phyloP scores from a whole-genome alignment of 148 eudicot species.

The Amaranthus cruentus region DNA sequence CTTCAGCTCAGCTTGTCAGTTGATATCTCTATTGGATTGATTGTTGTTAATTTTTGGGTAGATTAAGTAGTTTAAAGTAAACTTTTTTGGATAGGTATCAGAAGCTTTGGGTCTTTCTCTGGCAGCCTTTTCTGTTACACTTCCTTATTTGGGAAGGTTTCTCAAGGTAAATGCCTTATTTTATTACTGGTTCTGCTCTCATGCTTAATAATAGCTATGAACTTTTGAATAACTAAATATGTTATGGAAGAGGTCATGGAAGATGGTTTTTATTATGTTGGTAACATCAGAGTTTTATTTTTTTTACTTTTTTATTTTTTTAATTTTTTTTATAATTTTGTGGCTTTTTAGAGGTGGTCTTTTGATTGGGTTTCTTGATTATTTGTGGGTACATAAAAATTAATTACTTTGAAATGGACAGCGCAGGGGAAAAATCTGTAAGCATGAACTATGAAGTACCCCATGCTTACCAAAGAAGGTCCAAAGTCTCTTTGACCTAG shows the following conservation, averaged over 20 bases:
- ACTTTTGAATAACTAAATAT: not conserved
- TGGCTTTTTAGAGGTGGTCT: not conserved
- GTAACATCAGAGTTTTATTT: not conserved
- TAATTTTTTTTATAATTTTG: too few species aligned
- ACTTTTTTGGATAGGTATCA: slow-evolving; percentile 41
- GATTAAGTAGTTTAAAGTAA: not conserved
- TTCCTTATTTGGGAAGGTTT: slow-evolving; percentile 47
- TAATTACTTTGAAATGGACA: too few species aligned
- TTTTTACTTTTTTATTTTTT: not conserved
- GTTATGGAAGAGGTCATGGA: not conserved
- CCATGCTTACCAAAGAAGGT: too few species aligned
- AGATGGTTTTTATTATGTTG: not conserved
- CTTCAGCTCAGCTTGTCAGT: slow-evolving; percentile 84
- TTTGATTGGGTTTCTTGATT: not conserved
- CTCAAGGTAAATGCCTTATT: slow-evolving; percentile 19
- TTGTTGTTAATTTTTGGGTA: not conserved
- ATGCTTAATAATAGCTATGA: not conserved
- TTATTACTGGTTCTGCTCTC: not conserved
- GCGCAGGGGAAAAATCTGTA: not conserved
- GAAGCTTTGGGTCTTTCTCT: slow-evolving; percentile 88
- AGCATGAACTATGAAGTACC: too few species aligned
- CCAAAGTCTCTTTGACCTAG: not conserved
- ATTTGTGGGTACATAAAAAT: not conserved
- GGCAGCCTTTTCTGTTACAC: slow-evolving; percentile 65
- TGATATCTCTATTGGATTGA: not conserved